Evolutionary conservation across 495 filamentous ascomycete genomes (phyloP).

Genomic region (Podospora pseudopauciseta): DNA sequence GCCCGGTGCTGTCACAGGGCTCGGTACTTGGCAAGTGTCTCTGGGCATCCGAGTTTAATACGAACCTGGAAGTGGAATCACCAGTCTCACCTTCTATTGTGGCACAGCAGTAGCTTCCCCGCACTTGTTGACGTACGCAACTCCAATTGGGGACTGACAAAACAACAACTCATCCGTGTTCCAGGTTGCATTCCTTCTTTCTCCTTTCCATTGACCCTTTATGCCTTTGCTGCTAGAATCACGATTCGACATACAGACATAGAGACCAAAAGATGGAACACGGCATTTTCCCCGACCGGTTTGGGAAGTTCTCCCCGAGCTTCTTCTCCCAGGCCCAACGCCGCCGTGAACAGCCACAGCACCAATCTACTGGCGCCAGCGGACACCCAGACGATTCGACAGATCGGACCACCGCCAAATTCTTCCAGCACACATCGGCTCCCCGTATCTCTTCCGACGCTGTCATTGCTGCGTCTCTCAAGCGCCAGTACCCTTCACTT

Average conservation of each 20-base stretch:
- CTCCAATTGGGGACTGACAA: not conserved
- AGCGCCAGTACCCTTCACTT: constrained; percentile 48
- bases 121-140: not conserved
- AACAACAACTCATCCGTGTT: not conserved
- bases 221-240: not conserved
- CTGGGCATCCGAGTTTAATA: not conserved
- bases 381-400: not conserved
- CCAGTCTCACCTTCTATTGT: not conserved
- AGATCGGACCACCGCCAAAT: constrained; percentile 11
- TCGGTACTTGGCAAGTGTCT: not conserved
- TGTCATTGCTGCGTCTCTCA: constrained; percentile 47
- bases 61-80: not conserved
- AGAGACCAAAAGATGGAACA: not conserved
- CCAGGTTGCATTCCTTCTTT: not conserved
- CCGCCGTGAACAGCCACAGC: not conserved
- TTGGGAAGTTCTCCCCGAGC: not conserved
- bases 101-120: not conserved
- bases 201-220: not conserved
- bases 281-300: not conserved
- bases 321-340: not conserved
- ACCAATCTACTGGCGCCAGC: not conserved
- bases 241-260: not conserved
- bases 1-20: not conserved
- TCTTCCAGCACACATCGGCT: constrained; percentile 46
- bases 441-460: constrained; percentile 50